These are phyloP conservation scores for Colletotrichum lini DNA, from an alignment of 2,329 filamentous ascomycete genomes.

Conservation along the genomic window DNA sequence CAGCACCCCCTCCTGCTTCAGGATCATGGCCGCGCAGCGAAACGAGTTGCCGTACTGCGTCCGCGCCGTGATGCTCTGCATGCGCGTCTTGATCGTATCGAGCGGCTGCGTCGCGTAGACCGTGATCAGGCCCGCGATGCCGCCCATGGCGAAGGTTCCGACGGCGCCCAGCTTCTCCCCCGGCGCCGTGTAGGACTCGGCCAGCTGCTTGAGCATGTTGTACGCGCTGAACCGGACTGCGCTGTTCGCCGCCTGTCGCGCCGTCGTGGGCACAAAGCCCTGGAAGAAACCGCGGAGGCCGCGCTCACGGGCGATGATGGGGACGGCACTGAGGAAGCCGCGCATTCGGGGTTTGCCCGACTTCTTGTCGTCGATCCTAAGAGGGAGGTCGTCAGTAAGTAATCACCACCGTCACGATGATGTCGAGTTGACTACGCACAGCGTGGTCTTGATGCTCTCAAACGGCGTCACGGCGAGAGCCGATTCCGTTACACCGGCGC, in stretches of 20 bases:
- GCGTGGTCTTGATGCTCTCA: conserved; percentile 97
- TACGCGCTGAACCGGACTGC: conserved; percentile 93
- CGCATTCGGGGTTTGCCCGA: conserved; percentile 85
- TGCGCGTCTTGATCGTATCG: conserved; percentile 96
- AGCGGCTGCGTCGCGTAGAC: conserved; percentile 84
- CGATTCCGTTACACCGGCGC: conserved; percentile 94
- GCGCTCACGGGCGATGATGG: conserved; percentile 88
- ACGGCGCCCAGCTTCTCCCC: conserved; percentile 93
- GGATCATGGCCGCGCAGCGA: conserved; percentile 85
- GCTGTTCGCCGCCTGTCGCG: conserved; percentile 93
- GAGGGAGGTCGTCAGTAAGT: neutral
- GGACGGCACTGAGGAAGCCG: conserved; percentile 92
- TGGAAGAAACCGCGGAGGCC: conserved; percentile 96
- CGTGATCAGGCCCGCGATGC: conserved; percentile 89
- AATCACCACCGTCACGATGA: neutral
- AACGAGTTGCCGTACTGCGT: conserved; percentile 89
- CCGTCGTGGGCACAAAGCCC: conserved; percentile 94
- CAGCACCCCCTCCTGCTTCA: conserved; percentile 88
- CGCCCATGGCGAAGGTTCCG: conserved; percentile 92
- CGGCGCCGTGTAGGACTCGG: conserved; percentile 91
- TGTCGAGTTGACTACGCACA: conserved; percentile 64
- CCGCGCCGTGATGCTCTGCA: conserved; percentile 95
- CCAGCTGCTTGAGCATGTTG: conserved; percentile 90
- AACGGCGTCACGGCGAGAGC: conserved; percentile 95
- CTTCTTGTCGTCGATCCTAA: conserved; percentile 96